Evolutionary conservation across 2,329 filamentous ascomycete genomes (phyloP).

Genomic region (Stachybotrys chartarum): DNA sequence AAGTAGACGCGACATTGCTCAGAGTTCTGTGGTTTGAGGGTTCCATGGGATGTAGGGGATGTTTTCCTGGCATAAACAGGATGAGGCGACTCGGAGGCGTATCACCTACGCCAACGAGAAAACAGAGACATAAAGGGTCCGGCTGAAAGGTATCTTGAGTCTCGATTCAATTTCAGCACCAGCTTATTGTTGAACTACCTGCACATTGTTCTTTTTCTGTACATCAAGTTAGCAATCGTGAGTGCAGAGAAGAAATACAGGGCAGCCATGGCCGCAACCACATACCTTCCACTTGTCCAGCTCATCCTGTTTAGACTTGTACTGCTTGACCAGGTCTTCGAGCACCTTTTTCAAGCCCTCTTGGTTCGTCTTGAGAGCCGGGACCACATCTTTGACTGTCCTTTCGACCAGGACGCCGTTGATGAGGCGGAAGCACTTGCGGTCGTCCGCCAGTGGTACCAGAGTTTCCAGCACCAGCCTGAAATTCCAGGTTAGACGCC

Average conservation of each 20-base stretch:
- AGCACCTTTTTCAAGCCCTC: slow-evolving; percentile 91
- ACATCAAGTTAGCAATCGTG: slow-evolving; percentile 7
- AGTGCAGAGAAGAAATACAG: neutral
- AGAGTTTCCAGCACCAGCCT: slow-evolving; percentile 94
- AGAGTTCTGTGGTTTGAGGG: too few species aligned
- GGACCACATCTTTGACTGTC: slow-evolving; percentile 87
- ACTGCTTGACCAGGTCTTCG: slow-evolving; percentile 92
- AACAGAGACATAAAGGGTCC: too few species aligned
- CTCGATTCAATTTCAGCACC: too few species aligned
- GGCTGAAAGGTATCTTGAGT: too few species aligned
- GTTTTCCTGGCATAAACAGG: too few species aligned
- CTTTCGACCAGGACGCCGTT: slow-evolving; percentile 94
- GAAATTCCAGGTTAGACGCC: slow-evolving; percentile 9
- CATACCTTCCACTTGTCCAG: slow-evolving; percentile 97
- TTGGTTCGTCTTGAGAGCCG: slow-evolving; percentile 85
- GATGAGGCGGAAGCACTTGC: slow-evolving; percentile 98
- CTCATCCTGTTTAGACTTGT: slow-evolving; percentile 89
- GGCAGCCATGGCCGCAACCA: slow-evolving; percentile 5
- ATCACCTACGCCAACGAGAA: too few species aligned
- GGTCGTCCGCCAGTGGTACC: slow-evolving; percentile 70
- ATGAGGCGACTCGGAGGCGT: too few species aligned
- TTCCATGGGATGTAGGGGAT: too few species aligned
- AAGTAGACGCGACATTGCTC: too few species aligned
- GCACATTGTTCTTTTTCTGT: slow-evolving; percentile 85
- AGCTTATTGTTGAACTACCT: slow-evolving; percentile 69